Percentiles rank a stretch among this genome's conserved stretches.
phyloP scores from a whole-genome alignment of 345 rosid species.

The Lagerstroemia speciosa region DNA sequence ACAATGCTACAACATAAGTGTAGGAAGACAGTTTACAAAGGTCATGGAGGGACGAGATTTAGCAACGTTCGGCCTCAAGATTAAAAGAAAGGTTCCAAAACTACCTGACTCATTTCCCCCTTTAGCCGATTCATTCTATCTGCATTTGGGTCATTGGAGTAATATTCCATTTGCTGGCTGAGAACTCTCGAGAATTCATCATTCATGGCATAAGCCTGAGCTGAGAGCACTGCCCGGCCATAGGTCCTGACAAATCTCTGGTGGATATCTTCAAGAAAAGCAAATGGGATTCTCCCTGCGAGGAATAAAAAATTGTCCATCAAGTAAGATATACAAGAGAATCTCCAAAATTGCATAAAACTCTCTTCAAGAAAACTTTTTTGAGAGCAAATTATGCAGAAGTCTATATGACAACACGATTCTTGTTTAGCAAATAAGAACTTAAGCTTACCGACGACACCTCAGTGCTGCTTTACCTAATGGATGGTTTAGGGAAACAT shows the following conservation, averaged over 20 bases:
- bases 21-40: background rate
- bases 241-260: constrained; percentile 79
- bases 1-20: background rate
- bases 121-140: constrained; percentile 82
- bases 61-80: background rate
- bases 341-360: background rate
- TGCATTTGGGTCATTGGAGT: constrained; percentile 75
- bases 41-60: background rate
- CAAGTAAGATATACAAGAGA: background rate
- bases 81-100: constrained; percentile 5
- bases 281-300: constrained; percentile 82
- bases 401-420: too few relatives aligned
- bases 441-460: background rate
- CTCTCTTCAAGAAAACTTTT: background rate
- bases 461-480: background rate
- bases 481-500: background rate
- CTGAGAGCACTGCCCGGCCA: constrained; percentile 62
- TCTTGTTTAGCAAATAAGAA: background rate
- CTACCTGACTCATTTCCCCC: constrained; percentile 94
- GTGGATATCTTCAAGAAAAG: constrained; percentile 87
- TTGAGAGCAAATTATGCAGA: too few relatives aligned
- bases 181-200: constrained; percentile 92
- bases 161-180: constrained; percentile 90
- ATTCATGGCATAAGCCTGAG: constrained; percentile 88
- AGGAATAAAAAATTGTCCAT: constrained; percentile 1